A percentile compares a stretch with the other conserved stretches of the same genome.
These are phyloP conservation scores for Drosera spatulata DNA, from an alignment of 179 eudicot species.

Conservation along the genomic window DNA sequence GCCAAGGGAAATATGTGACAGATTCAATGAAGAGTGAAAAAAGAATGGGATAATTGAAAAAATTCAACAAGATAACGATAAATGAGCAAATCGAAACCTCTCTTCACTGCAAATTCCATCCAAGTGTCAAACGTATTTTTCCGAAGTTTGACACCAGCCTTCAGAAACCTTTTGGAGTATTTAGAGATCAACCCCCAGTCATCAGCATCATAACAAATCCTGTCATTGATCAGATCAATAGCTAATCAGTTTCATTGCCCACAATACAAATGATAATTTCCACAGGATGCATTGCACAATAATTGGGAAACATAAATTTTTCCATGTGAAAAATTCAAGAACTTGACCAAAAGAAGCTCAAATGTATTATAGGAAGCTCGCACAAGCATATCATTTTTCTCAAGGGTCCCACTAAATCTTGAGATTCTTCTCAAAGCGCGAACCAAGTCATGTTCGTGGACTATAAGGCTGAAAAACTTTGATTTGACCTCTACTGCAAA, in stretches of 20 bases:
- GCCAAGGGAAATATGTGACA: not conserved
- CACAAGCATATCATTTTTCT: not conserved
- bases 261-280: not conserved
- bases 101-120: conserved; percentile 79
- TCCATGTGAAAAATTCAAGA: too few species aligned
- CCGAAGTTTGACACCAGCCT: conserved; percentile 68
- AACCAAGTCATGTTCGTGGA: too few species aligned
- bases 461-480: too few species aligned
- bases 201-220: conserved; percentile 68
- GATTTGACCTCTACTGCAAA: too few species aligned
- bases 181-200: conserved; percentile 66
- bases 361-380: not conserved
- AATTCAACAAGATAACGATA: not conserved
- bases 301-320: too few species aligned
- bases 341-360: too few species aligned
- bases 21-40: not conserved
- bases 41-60: conserved; percentile 1
- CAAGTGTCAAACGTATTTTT: conserved; percentile 62
- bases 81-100: conserved; percentile 31
- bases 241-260: not conserved
- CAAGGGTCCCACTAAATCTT: not conserved
- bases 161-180: conserved; percentile 56
- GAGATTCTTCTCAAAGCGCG: too few species aligned
- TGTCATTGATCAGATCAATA: conserved; percentile 22
- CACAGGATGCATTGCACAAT: too few species aligned